Evolutionary conservation across 1,284 basidiomycete species (phyloP).

Genomic region (Taiwanofungus camphoratus): DNA sequence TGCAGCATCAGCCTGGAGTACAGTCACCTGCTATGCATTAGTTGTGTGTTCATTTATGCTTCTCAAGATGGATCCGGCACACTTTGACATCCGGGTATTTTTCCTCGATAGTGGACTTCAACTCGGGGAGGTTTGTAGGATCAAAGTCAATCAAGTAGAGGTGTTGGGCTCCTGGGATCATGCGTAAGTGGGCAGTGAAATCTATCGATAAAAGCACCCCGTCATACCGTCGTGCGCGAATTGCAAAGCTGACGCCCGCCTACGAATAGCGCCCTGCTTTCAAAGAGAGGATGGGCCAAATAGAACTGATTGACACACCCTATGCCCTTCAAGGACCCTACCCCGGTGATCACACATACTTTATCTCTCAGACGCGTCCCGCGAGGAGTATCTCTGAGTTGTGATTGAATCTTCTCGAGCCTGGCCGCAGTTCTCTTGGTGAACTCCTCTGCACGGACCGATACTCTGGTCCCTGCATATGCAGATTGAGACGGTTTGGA

Average conservation of each 20-base stretch:
- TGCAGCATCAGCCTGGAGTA: constrained; percentile 76
- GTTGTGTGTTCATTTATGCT: neutral
- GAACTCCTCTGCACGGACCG: too few species aligned
- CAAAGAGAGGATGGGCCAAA: constrained; percentile 6
- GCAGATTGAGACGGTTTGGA: too few species aligned
- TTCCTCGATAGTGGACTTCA: constrained; percentile 63
- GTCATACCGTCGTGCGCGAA: constrained; percentile 77
- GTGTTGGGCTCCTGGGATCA: constrained; percentile 66
- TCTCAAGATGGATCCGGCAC: too few species aligned
- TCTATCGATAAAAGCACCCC: constrained; percentile 4
- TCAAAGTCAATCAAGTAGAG: constrained; percentile 84
- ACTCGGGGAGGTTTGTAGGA: constrained; percentile 61
- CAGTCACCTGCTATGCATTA: constrained; percentile 50
- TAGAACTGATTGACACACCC: constrained; percentile 42
- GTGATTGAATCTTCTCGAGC: constrained; percentile 65
- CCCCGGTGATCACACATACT: constrained; percentile 90
- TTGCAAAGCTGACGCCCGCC: constrained; percentile 69
- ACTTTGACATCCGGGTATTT: constrained; percentile 80
- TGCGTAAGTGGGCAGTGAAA: neutral
- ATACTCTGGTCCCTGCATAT: too few species aligned
- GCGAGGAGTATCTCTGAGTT: constrained; percentile 55
- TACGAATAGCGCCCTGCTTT: constrained; percentile 21
- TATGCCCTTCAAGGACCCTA: constrained; percentile 78
- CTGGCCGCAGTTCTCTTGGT: constrained; percentile 56
- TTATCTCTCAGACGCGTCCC: constrained; percentile 65